These are phyloP conservation scores for Yarrowia sp. DNA, from an alignment of 805 yeast genomes.

Conservation along the genomic window DNA sequence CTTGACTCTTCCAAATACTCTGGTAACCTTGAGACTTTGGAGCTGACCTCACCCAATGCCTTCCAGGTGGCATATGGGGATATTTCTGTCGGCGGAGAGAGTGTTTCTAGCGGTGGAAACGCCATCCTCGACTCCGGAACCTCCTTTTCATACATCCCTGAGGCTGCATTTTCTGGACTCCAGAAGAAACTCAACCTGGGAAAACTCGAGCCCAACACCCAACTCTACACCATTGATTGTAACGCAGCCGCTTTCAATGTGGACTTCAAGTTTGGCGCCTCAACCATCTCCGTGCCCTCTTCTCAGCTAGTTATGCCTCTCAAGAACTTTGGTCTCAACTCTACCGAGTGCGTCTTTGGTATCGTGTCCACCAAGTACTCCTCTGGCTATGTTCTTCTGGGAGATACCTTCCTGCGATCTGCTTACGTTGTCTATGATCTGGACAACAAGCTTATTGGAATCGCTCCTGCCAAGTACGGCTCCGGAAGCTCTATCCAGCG, in stretches of 20 bases:
- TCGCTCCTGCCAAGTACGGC: slow-evolving; percentile 47
- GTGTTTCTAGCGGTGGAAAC: slow-evolving; percentile 25
- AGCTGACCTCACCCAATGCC: not conserved
- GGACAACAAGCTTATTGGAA: slow-evolving; percentile 51
- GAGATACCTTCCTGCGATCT: slow-evolving; percentile 59
- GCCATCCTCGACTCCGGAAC: slow-evolving; percentile 60
- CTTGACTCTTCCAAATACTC: slow-evolving; percentile 42
- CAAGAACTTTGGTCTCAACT: slow-evolving; percentile 27
- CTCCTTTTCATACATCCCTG: slow-evolving; percentile 49
- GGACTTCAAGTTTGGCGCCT: not conserved
- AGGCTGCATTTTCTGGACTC: not conserved
- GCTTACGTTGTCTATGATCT: slow-evolving; percentile 66
- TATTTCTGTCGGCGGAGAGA: slow-evolving; percentile 20
- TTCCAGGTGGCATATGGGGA: not conserved
- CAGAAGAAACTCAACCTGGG: not conserved
- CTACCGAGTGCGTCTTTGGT: slow-evolving; percentile 31
- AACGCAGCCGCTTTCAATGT: not conserved
- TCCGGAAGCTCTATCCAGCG: not conserved
- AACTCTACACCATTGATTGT: slow-evolving; percentile 1
- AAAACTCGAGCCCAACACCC: slow-evolving; percentile 4
- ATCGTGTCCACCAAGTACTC: slow-evolving; percentile 35
- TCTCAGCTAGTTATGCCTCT: slow-evolving; percentile 53
- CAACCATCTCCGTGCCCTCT: slow-evolving; percentile 70
- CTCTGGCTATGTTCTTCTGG: slow-evolving; percentile 40
- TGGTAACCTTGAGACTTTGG: slow-evolving; percentile 38